Base-by-base conservation (phyloP, 495 filamentous ascomycete genomes). In the Penicillium egyptiacum region DNA sequence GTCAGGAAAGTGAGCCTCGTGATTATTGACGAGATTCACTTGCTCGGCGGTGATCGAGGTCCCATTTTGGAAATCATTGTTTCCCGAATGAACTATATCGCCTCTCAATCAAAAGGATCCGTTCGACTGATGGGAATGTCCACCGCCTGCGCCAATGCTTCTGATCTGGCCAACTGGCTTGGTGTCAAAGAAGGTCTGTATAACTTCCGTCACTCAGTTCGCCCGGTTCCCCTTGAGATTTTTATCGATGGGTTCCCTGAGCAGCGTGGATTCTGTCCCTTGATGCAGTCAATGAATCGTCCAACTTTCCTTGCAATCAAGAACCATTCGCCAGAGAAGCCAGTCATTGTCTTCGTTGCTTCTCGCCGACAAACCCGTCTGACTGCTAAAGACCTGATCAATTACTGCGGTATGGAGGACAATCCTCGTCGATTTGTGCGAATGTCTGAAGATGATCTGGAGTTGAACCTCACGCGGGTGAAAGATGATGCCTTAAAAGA, bases 211-310 rank as follows among this genome's bases (percentile, higher is more conserved):
- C 95, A 98, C 70, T 96, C 91, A n/a, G 93, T 98, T 53, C 89
- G 94, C 14, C 94, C 94, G 7, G 94, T 99, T 16, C 94, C 94
- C 9, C 74, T 99, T 19, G 91, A 97, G 73, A 90, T 95, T 45
- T 98, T 88, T 72, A 98, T 99, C 61, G 94, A 99, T 63, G 95
- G 94, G 2, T 99, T 99, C 65, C 92, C 95, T 0, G 90, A 97
- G 65, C 87, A 91, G 61, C 86, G 92, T 53, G 94, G 95, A 11
- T 99, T 98, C 73, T 98, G 95, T 63, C 91, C 95, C 9, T 73
- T 99, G 53, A 99, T 99, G 94, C 92, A 97, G 71, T 93, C 89
- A 0, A 99, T 99, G 94, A 99, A 99, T 60, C 83, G 95, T 8
- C 94, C 94, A 12, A 96, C 94, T 0, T 99, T 98, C 75, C 79